Percentiles rank a stretch among this genome's conserved stretches.
These are phyloP conservation scores for Boletellus sp. DNA, from an alignment of 768 basidiomycete species.

Conservation along the genomic window DNA sequence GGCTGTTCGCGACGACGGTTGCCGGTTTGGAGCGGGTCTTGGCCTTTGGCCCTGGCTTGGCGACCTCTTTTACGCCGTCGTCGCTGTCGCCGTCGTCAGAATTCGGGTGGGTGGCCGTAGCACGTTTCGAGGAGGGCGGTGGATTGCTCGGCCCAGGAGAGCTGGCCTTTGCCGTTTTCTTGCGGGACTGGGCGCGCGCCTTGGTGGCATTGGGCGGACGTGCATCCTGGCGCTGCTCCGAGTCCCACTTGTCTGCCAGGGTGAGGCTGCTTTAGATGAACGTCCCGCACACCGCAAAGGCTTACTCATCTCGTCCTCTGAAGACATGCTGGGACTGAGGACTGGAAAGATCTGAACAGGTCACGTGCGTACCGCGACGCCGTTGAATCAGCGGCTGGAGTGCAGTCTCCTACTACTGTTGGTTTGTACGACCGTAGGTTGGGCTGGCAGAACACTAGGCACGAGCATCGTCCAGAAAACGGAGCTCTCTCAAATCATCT, in stretches of 20 bases:
- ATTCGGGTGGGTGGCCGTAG: neutral
- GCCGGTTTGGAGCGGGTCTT: slow-evolving; percentile 16
- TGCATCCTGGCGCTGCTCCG: slow-evolving; percentile 12
- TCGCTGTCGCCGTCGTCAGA: slow-evolving; percentile 1
- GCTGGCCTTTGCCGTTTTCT: slow-evolving; percentile 14
- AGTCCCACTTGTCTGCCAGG: slow-evolving; percentile 22
- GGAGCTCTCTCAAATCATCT: slow-evolving; percentile 55
- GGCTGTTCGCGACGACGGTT: slow-evolving; percentile 1
- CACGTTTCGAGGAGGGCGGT: slow-evolving; percentile 12
- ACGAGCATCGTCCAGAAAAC: slow-evolving; percentile 58
- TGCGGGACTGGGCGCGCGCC: slow-evolving; percentile 16
- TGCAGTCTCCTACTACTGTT: slow-evolving; percentile 76
- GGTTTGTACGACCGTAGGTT: slow-evolving; percentile 37
- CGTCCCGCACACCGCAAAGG: slow-evolving; percentile 1
- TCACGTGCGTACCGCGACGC: slow-evolving; percentile 38
- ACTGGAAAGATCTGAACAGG: neutral
- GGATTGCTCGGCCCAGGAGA: slow-evolving; percentile 14
- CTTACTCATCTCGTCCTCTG: slow-evolving; percentile 33
- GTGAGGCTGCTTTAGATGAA: slow-evolving; percentile 28
- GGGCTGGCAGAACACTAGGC: slow-evolving; percentile 31
- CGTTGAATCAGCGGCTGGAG: too few species aligned
- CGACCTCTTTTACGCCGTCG: slow-evolving; percentile 1
- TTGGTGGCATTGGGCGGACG: slow-evolving; percentile 10
- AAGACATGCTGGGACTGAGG: slow-evolving; percentile 24
- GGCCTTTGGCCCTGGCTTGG: slow-evolving; percentile 11